Base-by-base conservation (phyloP, 108 stramenopile species). In the Pelagomonas calceolata region DNA sequence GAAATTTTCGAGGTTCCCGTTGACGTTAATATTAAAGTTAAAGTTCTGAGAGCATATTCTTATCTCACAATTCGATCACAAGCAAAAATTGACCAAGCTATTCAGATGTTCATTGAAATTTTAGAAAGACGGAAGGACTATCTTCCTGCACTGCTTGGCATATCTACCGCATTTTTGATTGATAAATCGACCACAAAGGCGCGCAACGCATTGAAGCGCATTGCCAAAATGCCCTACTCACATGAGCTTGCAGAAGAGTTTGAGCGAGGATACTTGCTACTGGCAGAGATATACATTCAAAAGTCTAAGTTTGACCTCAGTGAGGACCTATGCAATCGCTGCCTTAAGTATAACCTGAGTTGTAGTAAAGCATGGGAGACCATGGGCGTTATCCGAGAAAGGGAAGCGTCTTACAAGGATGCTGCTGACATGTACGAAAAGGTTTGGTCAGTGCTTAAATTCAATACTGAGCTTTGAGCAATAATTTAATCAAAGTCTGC, bases 281-380 rank as follows among this genome's bases (percentile, higher is more conserved):
- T 88, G 36, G 87, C 86, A 3, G 82, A 88, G 17, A 71, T 88
- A 0, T 85, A 85, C 75, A 76, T 88, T n/a, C 76, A 76, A n/a
- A 80, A 74, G 60, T 80, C 72, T 34, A 86, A 86, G 74, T 81
- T 79, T 36, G 85, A 85, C 36, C 78, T 84, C 15, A 80, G 82
- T 17, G 79, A 83, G 67, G 84, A 82, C 63, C 73, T 86, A 36
- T 88, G 87, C 65, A 70, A 81, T 44, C 73, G 75, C 30, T 81
- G 79, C 31, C 66, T 88, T 36, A 73, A 69, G 34, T 81, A 81
- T 80, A 86, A 88, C 81, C 78, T 82, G 33, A 73, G 75, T 12
- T 85, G 85, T 39, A 63, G 70, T 0, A 66, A 63, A 33, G 87
- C 87, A 14, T 88, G 87, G 87, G 87, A 88, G 76, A 64, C 78